Evolutionary conservation across 768 basidiomycete genomes (phyloP), one percentile per base, ranked within the genome.

Genomic region (Erythrobasidium yunnanense): DNA sequence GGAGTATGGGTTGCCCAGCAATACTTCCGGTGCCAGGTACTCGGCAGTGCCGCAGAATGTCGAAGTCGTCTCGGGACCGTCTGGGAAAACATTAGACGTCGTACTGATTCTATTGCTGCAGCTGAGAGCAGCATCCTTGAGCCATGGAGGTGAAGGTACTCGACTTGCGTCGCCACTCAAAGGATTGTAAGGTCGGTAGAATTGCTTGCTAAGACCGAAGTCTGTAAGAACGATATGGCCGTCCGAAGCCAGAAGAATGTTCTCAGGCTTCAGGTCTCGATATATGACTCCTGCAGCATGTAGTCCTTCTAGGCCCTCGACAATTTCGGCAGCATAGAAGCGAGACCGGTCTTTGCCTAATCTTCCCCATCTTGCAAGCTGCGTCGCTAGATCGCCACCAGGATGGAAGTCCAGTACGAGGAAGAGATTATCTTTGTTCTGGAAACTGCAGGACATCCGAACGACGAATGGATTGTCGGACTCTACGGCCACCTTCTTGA

Each of bases 331-430:
- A 30, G 91, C 89, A 73, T 97, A 99, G 79, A 99, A 99, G 20
- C 95, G 82, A 23, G 93, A 90, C 33, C 95, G 84, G 73, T 95
- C 90, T 20, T 89, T 83, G 1, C 95, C 95, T 4, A 99, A 79
- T 47, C 89, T 83, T 15, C 93, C 91, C 88, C 91, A 92, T 38
- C 92, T 83, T 47, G 91, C 90, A 68, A 99, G 85, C 76, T 97
- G 95, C 27, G 95, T 97, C 11, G 93, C 95, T 42, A 99, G 81
- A 75, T 99, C 95, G 62, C 95, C 91, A 42, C 91, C 91, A 66
- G 89, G 87, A 73, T 93, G 90, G 78, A 92, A 93, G 77, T 95
- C 90, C 87, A 99, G 92, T 47, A 96, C 90, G 73, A 99, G 83
- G 78, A 92, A 97, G 69, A 97, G 78, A 74, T 95, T 93, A 76